Base-by-base conservation (phyloP, 768 basidiomycete genomes). In the Trametes coccinea region DNA sequence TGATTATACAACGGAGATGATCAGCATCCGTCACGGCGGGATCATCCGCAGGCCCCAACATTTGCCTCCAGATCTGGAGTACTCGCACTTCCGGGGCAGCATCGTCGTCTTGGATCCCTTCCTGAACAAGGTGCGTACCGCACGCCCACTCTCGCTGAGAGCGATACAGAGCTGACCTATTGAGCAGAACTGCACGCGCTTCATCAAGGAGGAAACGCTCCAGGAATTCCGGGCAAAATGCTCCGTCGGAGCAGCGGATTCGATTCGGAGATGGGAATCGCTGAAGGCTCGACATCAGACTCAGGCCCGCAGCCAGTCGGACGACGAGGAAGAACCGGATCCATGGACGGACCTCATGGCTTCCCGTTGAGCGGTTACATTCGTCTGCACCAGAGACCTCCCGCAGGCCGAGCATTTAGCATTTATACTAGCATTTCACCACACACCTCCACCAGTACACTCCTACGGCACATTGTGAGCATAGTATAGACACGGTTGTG, bases 11-110 rank as follows among this genome's bases (percentile, higher is more conserved):
- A 53, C 56, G 5, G 52, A 73, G 22, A 64, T 76, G 55, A 64
- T 78, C 39, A 77, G 75, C 58, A 73, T 83, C 45, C 75, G 79
- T 2, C 61, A 73, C 29, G 82, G 81, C 11, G 81, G 80, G 7
- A 62, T 79, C 17, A 45, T 75, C 8, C 11, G 44, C 47, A 44
- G 46, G 29, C 52, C 48, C 39, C 53, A 41, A 4, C n/a, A 37
- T 29, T 2, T 22, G 22, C 22, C 22, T 22, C 22, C 22, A 22
- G 22, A 22, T 22, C 22, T 1, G 22, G 22, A 22, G 22, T 22
- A 22, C 22, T 22, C 22, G 13, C 37, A 22, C 14, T 39, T 45
- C 13, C 17, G 10, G 17, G 57, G 41, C n/a, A 27, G 22, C 41
- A 37, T 62, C 34, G 55, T 56, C 45, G 55, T 62, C 44, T 29